Conservation (phyloP, 805 yeast species). For the Candida vaughaniae region DNA sequence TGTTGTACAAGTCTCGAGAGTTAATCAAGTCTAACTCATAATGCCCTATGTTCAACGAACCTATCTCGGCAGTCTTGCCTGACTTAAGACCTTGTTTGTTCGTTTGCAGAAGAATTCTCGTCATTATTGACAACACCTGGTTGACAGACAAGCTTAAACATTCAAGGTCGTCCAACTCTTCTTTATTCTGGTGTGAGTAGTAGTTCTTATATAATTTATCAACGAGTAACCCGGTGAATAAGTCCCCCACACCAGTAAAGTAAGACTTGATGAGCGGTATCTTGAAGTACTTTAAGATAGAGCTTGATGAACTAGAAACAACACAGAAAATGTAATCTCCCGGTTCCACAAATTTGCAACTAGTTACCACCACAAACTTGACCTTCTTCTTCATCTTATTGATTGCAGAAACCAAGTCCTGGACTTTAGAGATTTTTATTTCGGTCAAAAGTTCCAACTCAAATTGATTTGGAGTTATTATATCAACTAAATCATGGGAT, state of each 20-base stretch:
- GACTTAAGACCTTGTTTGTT: constrained; percentile 18
- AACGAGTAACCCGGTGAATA: constrained; percentile 75
- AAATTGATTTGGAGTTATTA: constrained; percentile 89
- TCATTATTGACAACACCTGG: constrained; percentile 59
- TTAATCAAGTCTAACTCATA: constrained; percentile 72
- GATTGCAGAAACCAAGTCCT: constrained; percentile 47
- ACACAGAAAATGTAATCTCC: constrained; percentile 27
- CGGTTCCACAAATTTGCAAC: constrained; percentile 22
- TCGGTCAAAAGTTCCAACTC: constrained; percentile 76
- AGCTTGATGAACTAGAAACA: constrained; percentile 16
- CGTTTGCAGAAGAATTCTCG: constrained; percentile 49
- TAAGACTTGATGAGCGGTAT: constrained; percentile 71
- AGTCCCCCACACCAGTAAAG: constrained; percentile 94
- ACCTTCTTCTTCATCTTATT: constrained; percentile 51
- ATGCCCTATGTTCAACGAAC: constrained; percentile 63
- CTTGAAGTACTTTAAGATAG: constrained; percentile 34
- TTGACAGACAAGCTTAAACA: constrained; percentile 40
- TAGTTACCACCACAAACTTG: constrained; percentile 65
- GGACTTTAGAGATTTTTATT: constrained; percentile 39
- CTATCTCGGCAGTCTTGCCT: constrained; percentile 32
- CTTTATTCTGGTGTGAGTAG: background rate
- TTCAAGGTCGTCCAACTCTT: constrained; percentile 4
- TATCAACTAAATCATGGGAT: constrained; percentile 59
- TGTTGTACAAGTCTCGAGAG: constrained; percentile 43
- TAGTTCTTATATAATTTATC: constrained; percentile 51